Percentiles rank a stretch among this genome's conserved stretches.
Evolutionary conservation across 371 early-diverging fungal species (phyloP).

Genomic region (Haplosporangium sp.): DNA sequence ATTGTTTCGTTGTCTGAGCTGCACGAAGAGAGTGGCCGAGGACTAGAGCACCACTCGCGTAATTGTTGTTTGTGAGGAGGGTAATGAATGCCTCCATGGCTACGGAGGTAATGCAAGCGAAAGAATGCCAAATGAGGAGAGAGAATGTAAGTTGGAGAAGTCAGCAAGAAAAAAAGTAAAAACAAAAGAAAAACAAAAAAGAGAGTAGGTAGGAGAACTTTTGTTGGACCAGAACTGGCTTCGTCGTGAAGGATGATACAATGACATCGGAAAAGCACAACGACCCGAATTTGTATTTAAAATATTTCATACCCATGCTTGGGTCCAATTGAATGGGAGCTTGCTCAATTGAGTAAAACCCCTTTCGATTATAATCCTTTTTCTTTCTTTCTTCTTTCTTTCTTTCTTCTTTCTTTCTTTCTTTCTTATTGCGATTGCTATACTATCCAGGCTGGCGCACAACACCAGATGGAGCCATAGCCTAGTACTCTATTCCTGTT

Average conservation of each 20-base stretch:
- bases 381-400: no score
- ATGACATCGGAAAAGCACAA: slow-evolving; percentile 1
- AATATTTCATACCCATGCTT: no score
- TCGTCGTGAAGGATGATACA: neutral
- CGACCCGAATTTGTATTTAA: neutral
- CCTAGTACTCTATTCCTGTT: neutral
- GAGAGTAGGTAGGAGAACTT: neutral
- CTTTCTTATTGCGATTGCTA: no score
- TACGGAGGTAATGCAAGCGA: neutral
- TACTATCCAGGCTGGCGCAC: no score
- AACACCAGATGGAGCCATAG: no score
- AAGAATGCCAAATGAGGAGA: slow-evolving; percentile 1
- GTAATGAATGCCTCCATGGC: slow-evolving; percentile 76
- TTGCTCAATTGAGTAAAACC: no score
- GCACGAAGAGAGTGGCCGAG: slow-evolving; percentile 82
- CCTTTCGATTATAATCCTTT: no score
- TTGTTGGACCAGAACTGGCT: neutral
- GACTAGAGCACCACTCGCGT: slow-evolving; percentile 89
- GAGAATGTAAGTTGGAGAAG: neutral
- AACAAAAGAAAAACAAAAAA: neutral
- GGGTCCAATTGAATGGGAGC: no score
- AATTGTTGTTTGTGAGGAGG: slow-evolving; percentile 79
- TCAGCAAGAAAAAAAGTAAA: neutral
- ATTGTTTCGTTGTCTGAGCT: slow-evolving; percentile 67
- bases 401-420: no score